phyloP scores from a whole-genome alignment of 2,329 filamentous ascomycete genomes.

The Chaetomium globosum region DNA sequence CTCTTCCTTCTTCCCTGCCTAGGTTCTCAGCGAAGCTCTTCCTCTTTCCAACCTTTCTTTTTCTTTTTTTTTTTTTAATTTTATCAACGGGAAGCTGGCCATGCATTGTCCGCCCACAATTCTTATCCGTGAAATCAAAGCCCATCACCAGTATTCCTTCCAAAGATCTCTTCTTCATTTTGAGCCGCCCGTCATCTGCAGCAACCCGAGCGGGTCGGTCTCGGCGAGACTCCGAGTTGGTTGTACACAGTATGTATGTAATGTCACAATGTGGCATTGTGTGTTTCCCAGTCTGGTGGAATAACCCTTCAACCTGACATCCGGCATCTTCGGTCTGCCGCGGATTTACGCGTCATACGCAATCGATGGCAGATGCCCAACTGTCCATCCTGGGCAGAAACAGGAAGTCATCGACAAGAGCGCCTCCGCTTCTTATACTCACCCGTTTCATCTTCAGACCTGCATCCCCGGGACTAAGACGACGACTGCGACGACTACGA shows the following conservation, averaged over 20 bases:
- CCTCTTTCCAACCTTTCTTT: neutral
- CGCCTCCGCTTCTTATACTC: slow-evolving; percentile 20
- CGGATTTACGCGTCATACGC: slow-evolving; percentile 20
- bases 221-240: neutral
- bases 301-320: neutral
- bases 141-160: neutral
- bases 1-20: neutral
- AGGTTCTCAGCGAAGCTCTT: neutral
- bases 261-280: neutral
- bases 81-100: neutral
- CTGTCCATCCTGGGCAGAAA: slow-evolving; percentile 19
- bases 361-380: slow-evolving; percentile 13
- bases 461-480: slow-evolving; percentile 4
- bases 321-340: slow-evolving; percentile 16
- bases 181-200: neutral
- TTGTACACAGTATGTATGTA: neutral
- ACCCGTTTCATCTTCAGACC: slow-evolving; percentile 23
- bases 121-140: neutral
- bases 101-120: neutral
- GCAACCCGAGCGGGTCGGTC: neutral
- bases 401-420: slow-evolving; percentile 25
- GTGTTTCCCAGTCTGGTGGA: neutral
- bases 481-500: slow-evolving; percentile 2
- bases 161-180: neutral
- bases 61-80: neutral